Conservation (phyloP, 75 land plant species). For the Cryptomeria japonica region DNA sequence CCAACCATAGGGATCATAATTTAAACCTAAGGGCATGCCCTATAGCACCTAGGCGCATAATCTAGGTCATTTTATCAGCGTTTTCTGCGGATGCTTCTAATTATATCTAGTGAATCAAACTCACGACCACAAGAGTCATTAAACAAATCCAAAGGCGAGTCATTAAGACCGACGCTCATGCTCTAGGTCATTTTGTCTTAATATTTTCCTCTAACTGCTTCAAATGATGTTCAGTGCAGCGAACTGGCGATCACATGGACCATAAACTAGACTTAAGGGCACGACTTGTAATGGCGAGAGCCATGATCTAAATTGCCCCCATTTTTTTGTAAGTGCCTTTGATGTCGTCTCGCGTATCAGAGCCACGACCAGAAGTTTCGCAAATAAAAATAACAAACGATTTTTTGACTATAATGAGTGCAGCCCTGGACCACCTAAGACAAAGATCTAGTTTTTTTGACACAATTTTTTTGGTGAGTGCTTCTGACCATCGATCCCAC, state of each 20-base stretch:
- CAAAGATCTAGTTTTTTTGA: neutral
- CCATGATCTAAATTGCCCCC: neutral
- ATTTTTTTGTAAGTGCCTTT: neutral
- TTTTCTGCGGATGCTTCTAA: neutral
- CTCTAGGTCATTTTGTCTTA: neutral
- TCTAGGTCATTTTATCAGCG: neutral
- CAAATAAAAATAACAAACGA: neutral
- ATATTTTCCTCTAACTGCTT: neutral
- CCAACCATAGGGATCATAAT: no score
- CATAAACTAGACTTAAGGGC: neutral
- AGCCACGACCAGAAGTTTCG: neutral
- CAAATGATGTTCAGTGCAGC: neutral
- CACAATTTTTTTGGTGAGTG: neutral
- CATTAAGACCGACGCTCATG: neutral
- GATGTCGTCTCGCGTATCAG: neutral
- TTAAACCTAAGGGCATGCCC: neutral
- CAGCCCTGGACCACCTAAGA: neutral
- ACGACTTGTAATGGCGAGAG: no score
- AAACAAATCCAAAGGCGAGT: neutral
- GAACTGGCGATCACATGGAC: neutral
- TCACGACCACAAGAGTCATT: neutral
- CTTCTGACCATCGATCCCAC: neutral
- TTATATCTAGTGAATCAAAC: neutral
- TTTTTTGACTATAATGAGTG: neutral
- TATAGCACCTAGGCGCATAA: neutral